Evolutionary conservation across 371 early-diverging fungal genomes (phyloP), one percentile per base, ranked within the genome.

Genomic region (Gilbertella persicaria): DNA sequence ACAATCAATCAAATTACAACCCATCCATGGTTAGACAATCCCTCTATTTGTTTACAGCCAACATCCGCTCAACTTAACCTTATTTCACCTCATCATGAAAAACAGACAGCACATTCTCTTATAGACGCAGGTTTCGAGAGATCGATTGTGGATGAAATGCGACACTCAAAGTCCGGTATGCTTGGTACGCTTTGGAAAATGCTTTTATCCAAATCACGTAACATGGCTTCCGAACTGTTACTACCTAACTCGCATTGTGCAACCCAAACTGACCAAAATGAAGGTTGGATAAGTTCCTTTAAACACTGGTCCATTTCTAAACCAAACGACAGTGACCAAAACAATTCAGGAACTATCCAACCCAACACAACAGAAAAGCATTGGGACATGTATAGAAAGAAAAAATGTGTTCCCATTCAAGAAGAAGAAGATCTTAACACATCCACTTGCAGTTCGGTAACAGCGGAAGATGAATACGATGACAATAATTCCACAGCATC

Each of bases 11-110:
- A 79, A 14, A 86, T 88, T 19, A 57, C 83, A 8, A 37, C 51
- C 13, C 90, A 89, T 65, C 60, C 80, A 5, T 90, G 89, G 89
- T 70, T 87, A 20, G 19, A 30, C 30, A 26, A 24, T 16, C 9
- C 23, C 23, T 4, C 67, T 64, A 2, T 61, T 64, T 5, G 66
- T 59, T 14, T 67, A 50, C 20, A 23, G 26, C 28, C n/a, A 13
- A 12, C 13, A 17, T 13, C 13, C 16, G 19, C 7, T 17, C 25
- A 13, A 14, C 13, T 16, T 26, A 24, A n/a, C 10, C n/a, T 5
- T 17, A n/a, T 20, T 41, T n/a, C 17, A 26, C 26, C 17, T 45
- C 40, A n/a, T 24, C 17, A 41, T 9, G 49, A 36, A 50, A 28
- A 24, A 14, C 12, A 25, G 19, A 46, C 20, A 26, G 17, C 51